Evolutionary conservation across 2,329 filamentous ascomycete species (phyloP), one percentile per base, ranked within the genome.

Genomic region (Stagonosporopsis tanaceti): DNA sequence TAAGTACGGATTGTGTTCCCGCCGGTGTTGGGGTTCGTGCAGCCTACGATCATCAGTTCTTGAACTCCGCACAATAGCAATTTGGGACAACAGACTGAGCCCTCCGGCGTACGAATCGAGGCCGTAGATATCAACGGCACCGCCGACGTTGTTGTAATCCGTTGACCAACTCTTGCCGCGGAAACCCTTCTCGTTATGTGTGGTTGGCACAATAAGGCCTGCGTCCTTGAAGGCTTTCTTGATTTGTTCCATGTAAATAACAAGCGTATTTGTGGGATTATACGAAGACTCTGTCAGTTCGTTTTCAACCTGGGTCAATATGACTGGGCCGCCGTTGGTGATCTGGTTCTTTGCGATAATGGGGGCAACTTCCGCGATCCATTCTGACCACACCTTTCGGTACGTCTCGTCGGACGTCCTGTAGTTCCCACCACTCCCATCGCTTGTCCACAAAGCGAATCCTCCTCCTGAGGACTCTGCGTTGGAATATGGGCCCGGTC

Each of bases 91-190:
- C 27, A 28, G 2, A 7, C 79, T 81, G 9, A 82, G 62, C 0
- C 82, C 79, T 27, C 79, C 79, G 0, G 80, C 78, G 53, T 82
- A 83, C 37, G 70, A 76, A 59, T 82, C 81, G 1, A 83, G 61
- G 1, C 79, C 81, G 46, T 83, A 83, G 7, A 83, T 63, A 58
- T 85, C 78, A 22, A 85, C 81, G 4, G 81, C 77, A 4, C 84
- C 83, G n/a, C 83, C 83, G 0, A 85, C 82, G 54, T 85, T 75
- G 37, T 84, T 63, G 64, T 85, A 86, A 59, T 85, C 84, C 0
- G 78, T 81, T 9, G 82, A 83, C 84, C 82, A 85, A 17, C 81
- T 82, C 57, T 78, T 65, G 2, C 72, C 69, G 30, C 82, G 73
- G 68, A 82, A 77, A 0, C 81, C 82, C 54, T 84, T 83, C 56